Conservation (phyloP, 2,329 filamentous ascomycete species). For the Penicillium paneum region DNA sequence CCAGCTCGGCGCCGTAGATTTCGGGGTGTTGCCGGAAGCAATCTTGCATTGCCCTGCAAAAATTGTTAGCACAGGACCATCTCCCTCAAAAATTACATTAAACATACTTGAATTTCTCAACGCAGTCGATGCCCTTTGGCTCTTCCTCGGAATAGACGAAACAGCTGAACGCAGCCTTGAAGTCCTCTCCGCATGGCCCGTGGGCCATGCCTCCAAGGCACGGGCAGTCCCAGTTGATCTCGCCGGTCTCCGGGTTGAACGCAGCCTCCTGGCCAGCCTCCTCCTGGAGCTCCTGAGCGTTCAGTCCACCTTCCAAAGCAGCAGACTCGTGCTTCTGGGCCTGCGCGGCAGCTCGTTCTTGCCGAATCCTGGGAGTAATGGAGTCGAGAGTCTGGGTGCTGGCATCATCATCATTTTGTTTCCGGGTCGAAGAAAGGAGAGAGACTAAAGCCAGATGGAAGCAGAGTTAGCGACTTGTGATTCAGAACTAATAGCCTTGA, state of each 20-base stretch:
- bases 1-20: constrained; percentile 83
- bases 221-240: constrained; percentile 99
- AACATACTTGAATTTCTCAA: constrained; percentile 90
- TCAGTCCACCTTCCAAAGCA: constrained; percentile 24
- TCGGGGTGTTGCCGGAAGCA: constrained; percentile 94
- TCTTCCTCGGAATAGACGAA: constrained; percentile 95
- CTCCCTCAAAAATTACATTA: neutral
- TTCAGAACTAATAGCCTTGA: neutral
- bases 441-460: constrained; percentile 29
- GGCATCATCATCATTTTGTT: constrained; percentile 41
- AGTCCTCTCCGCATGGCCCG: constrained; percentile 92
- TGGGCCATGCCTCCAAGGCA: constrained; percentile 96
- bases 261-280: constrained; percentile 85
- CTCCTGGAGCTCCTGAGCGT: constrained; percentile 63
- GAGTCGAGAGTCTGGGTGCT: constrained; percentile 65
- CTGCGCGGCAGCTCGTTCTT: constrained; percentile 27
- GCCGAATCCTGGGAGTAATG: constrained; percentile 55
- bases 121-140: constrained; percentile 96
- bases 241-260: constrained; percentile 96
- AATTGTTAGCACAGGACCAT: constrained; percentile 28
- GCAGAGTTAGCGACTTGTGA: constrained; percentile 11
- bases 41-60: constrained; percentile 82
- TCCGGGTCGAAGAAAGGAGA: constrained; percentile 26
- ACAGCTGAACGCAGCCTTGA: constrained; percentile 94
- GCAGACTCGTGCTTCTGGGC: constrained; percentile 6